Evolutionary conservation across 805 yeast species (phyloP).

Genomic region (Kodamaea jinghongensis): DNA sequence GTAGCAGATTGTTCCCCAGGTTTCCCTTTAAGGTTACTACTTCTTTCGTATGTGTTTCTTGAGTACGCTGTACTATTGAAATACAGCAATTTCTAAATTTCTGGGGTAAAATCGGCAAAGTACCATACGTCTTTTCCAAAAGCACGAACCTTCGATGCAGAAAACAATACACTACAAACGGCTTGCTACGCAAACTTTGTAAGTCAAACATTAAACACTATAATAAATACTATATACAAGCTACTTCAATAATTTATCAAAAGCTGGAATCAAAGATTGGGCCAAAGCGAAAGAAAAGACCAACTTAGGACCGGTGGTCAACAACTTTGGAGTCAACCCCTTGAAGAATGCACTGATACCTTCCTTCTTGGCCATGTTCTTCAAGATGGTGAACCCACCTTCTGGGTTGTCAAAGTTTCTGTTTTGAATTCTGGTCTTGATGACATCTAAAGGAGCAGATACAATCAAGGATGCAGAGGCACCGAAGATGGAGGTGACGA

Average conservation of each 20-base stretch:
- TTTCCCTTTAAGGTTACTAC: no score
- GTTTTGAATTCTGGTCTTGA: conserved; percentile 98
- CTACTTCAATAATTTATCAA: conserved; percentile 64
- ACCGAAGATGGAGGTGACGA: conserved; percentile 91
- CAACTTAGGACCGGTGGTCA: conserved; percentile 97
- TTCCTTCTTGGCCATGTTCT: conserved; percentile 90
- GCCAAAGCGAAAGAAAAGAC: conserved; percentile 98
- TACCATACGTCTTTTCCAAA: no score
- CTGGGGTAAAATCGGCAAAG: no score
- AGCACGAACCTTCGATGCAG: no score
- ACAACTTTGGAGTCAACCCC: conserved; percentile 92
- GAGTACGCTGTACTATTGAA: no score
- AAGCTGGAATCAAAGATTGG: conserved; percentile 94
- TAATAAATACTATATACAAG: conserved; percentile 5
- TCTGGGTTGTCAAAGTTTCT: conserved; percentile 94
- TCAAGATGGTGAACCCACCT: conserved; percentile 86
- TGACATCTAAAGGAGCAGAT: conserved; percentile 96
- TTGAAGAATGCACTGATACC: conserved; percentile 90
- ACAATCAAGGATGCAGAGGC: conserved; percentile 96
- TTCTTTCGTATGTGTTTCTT: no score
- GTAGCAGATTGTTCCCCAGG: no score
- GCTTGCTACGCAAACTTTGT: no score
- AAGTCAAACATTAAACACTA: not conserved
- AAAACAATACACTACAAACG: no score
- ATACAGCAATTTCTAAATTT: no score